A percentile compares a stretch with the other conserved stretches of the same genome.
These are phyloP conservation scores for Uronychia setigera DNA, from an alignment of 73 alveolate species.

Conservation along the genomic window DNA sequence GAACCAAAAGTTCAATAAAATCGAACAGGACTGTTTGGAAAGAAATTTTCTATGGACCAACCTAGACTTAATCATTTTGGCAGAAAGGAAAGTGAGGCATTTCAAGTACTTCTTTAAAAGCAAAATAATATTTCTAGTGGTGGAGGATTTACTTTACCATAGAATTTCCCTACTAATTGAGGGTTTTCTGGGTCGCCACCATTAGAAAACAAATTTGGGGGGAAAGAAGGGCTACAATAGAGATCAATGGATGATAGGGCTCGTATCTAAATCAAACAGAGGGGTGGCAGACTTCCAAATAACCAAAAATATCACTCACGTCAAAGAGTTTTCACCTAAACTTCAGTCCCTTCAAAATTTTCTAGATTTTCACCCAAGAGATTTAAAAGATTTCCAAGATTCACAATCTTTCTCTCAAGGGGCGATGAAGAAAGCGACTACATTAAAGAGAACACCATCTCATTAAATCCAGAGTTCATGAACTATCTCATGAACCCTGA, in stretches of 20 bases:
- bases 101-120: too few relatives aligned
- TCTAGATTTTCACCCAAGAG: slow-evolving; percentile 28
- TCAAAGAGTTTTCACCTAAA: background rate
- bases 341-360: background rate
- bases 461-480: slow-evolving; percentile 60
- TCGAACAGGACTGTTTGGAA: too few relatives aligned
- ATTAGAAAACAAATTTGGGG: too few relatives aligned
- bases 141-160: too few relatives aligned
- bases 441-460: slow-evolving; percentile 51
- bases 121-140: too few relatives aligned
- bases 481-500: slow-evolving; percentile 58
- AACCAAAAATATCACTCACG: background rate
- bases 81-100: too few relatives aligned
- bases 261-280: background rate
- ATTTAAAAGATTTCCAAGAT: slow-evolving; percentile 65
- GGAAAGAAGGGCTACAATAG: background rate
- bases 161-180: background rate
- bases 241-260: background rate
- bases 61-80: too few relatives aligned
- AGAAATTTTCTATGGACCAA: too few relatives aligned
- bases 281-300: too few relatives aligned
- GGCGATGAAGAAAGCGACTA: slow-evolving; percentile 35
- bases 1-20: too few relatives aligned
- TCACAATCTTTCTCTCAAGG: slow-evolving; percentile 51
- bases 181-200: background rate